Evolutionary conservation across 352 stramenopile genomes (phyloP).

Genomic region (Globisporangium acanthophoron): DNA sequence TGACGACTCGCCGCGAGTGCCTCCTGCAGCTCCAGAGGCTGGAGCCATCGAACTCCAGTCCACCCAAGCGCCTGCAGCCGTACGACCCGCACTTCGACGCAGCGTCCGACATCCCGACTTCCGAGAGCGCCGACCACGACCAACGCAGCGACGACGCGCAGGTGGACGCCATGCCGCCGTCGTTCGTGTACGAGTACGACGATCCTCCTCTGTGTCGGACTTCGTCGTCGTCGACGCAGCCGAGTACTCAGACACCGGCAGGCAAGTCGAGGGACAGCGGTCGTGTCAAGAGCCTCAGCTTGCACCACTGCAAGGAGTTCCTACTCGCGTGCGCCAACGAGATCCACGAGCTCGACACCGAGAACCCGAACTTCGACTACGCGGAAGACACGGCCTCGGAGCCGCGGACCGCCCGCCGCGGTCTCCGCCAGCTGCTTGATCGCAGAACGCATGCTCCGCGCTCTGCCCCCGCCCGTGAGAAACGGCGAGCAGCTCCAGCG

Average conservation of each 20-base stretch:
- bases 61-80: not conserved
- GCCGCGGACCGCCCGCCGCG: not conserved
- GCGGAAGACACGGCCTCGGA: slow-evolving; percentile 41
- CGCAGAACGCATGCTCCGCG: not conserved
- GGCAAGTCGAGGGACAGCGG: slow-evolving; percentile 20
- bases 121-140: slow-evolving; percentile 3
- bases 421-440: not conserved
- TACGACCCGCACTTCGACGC: slow-evolving; percentile 9
- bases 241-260: not conserved
- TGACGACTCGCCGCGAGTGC: slow-evolving; percentile 30
- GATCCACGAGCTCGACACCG: slow-evolving; percentile 73
- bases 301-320: slow-evolving; percentile 61
- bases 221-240: slow-evolving; percentile 3
- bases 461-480: not conserved
- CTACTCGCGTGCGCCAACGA: slow-evolving; percentile 73
- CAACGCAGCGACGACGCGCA: not conserved
- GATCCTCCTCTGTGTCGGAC: not conserved
- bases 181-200: slow-evolving; percentile 15
- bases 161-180: slow-evolving; percentile 3
- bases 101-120: slow-evolving; percentile 10
- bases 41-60: slow-evolving; percentile 3
- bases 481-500: not conserved
- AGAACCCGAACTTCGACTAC: slow-evolving; percentile 68
- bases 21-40: slow-evolving; percentile 34
- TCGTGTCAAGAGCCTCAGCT: slow-evolving; percentile 34